Evolutionary conservation across 2,329 filamentous ascomycete genomes (phyloP), one percentile per base, ranked within the genome.

Genomic region (Fusarium floridanum): DNA sequence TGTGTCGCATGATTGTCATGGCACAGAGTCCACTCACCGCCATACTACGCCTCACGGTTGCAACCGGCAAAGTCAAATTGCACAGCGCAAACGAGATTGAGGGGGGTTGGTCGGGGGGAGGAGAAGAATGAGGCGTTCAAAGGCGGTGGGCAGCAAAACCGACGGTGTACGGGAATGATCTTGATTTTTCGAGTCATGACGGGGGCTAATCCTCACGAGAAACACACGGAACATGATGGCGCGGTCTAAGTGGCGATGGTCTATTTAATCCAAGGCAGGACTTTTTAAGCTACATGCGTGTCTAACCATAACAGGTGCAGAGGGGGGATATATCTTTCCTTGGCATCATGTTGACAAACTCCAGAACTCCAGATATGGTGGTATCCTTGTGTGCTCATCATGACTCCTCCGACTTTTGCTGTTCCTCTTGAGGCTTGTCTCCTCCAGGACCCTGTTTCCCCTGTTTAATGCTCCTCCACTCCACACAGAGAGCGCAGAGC

Each of bases 381-480:
- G 11, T 8, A 20, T 34, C 20, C 27, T n/a, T 8, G 53, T n/a
- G 45, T 20, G 8, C 39, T 20, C 37, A 71, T 75, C 74, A 74
- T 56, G 68, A 66, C 56, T 69, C 64, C 43, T 74, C 71, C 8
- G 43, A 24, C 55, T 71, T 73, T 48, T 70, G 10, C 34, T 67
- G 55, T 22, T 57, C 41, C 16, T 66, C 37, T 11, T 29, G 39
- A 20, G 50, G 8, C 10, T 72, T 48, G 14, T 59, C 62, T 27
- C 45, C 55, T 34, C 62, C 61, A 10, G 64, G 53, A 5, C 61
- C 66, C 36, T 63, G 69, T 69, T 78, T 76, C 6, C 32, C 64
- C 77, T 89, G 90, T 85, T 93, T 93, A 77, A 94, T 90, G 73
- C 85, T 91, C 80, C 85, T 90, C 92, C 92, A 94, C 80, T 93